phyloP scores from a whole-genome alignment of 768 basidiomycete genomes.

The Filobasidium wieringae region DNA sequence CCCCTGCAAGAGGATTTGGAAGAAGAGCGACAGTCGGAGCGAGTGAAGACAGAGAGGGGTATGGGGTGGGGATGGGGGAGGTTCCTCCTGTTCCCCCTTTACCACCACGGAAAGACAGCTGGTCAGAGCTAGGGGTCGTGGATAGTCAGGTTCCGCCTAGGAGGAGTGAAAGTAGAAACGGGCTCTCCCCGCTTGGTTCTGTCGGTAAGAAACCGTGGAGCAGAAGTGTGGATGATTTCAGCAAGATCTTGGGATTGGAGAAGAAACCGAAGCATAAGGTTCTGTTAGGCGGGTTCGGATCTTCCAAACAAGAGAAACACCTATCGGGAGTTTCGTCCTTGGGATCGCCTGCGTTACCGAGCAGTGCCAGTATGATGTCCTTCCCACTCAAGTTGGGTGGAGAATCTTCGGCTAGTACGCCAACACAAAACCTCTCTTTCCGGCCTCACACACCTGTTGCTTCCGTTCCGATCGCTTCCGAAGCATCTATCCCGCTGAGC shows the following conservation, averaged over 20 bases:
- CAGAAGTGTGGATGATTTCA: slow-evolving; percentile 8
- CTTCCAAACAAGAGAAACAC: background rate
- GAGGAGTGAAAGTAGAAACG: no score
- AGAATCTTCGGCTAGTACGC: background rate
- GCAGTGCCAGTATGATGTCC: background rate
- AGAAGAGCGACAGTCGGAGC: background rate
- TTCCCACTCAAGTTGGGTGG: background rate
- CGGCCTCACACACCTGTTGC: background rate
- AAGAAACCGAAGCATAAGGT: background rate
- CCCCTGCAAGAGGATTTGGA: background rate
- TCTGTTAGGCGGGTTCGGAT: background rate
- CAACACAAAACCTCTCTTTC: background rate
- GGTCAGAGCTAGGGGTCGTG: background rate
- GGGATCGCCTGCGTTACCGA: background rate
- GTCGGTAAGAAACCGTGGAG: slow-evolving; percentile 2
- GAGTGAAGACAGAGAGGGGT: background rate
- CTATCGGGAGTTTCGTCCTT: background rate
- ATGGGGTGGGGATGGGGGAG: no score
- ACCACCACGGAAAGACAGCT: background rate
- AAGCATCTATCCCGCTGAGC: background rate
- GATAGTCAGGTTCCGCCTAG: no score
- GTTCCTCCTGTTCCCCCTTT: background rate
- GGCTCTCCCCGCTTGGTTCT: background rate
- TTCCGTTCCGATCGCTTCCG: background rate
- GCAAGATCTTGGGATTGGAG: slow-evolving; percentile 4